A percentile compares a stretch with the other conserved stretches of the same genome.
These are phyloP conservation scores for Umbilicus rupestris DNA, from an alignment of 164 flowering plant species.

Conservation along the genomic window DNA sequence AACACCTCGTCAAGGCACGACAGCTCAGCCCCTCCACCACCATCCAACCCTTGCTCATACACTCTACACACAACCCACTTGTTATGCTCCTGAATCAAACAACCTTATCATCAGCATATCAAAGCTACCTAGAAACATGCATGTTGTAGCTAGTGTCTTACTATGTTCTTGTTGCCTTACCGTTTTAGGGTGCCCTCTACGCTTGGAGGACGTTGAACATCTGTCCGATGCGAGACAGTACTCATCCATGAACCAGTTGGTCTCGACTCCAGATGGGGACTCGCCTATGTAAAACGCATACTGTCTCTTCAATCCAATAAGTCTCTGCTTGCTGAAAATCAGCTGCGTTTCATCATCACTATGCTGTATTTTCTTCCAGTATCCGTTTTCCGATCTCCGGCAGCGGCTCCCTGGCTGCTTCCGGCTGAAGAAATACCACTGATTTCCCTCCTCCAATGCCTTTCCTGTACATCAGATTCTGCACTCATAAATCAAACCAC, in stretches of 20 bases:
- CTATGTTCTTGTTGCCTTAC: slow-evolving; percentile 13
- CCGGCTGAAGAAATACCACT: slow-evolving; percentile 72
- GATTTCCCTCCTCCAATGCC: slow-evolving; percentile 60
- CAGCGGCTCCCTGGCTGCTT: slow-evolving; percentile 24
- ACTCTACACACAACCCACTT: slow-evolving; percentile 71
- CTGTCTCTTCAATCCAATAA: slow-evolving; percentile 38
- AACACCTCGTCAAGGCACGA: slow-evolving; percentile 83
- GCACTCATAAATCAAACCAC: no score
- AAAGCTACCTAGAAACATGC: no score
- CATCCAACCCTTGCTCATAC: slow-evolving; percentile 29
- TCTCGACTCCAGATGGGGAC: slow-evolving; percentile 28
- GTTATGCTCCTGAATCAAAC: slow-evolving; percentile 34
- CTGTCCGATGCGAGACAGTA: slow-evolving; percentile 27
- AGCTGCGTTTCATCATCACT: slow-evolving; percentile 27
- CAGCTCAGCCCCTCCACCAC: slow-evolving; percentile 41
- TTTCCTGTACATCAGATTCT: slow-evolving; percentile 55
- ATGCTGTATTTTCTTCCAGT: slow-evolving; percentile 49
- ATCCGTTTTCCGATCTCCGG: slow-evolving; percentile 46
- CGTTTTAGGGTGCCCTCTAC: slow-evolving; percentile 23
- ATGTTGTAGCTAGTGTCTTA: no score
- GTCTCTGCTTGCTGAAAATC: neutral
- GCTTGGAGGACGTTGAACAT: slow-evolving; percentile 26
- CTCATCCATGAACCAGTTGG: slow-evolving; percentile 66
- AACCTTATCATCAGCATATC: neutral
- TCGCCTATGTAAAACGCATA: slow-evolving; percentile 37